Conservation (phyloP, 2,329 filamentous ascomycete genomes). For the Trichoderma harzianum region DNA sequence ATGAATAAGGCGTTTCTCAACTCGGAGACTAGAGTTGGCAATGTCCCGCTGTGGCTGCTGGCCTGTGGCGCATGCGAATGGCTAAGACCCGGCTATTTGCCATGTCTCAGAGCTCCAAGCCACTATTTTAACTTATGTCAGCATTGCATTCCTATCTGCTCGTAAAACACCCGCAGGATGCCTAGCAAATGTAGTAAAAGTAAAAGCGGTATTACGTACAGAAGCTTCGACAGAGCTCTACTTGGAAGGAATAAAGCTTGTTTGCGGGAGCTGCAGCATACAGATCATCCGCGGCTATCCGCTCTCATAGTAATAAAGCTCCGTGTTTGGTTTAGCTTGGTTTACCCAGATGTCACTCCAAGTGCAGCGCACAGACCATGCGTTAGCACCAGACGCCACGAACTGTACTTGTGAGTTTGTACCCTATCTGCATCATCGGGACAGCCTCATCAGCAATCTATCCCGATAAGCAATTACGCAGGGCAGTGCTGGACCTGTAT, state of each 20-base stretch:
- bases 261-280: neutral
- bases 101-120: neutral
- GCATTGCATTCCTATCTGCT: neutral
- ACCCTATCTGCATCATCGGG: neutral
- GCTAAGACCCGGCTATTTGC: conserved; percentile 13
- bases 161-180: neutral
- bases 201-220: neutral
- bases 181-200: neutral
- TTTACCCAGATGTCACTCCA: neutral
- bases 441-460: conserved; percentile 5
- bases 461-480: neutral
- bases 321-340: neutral
- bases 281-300: neutral
- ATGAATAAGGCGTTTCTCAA: conserved; percentile 6
- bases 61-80: neutral
- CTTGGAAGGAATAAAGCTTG: neutral
- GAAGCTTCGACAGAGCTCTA: neutral
- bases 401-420: neutral
- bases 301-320: neutral
- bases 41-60: conserved; percentile 25
- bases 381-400: neutral
- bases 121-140: neutral
- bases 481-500: no score
- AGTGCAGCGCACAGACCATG: neutral
- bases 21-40: conserved; percentile 21